Evolutionary conservation across 169 alveolate species (phyloP), one percentile per base, ranked within the genome.

Genomic region (Babesia bigemina): DNA sequence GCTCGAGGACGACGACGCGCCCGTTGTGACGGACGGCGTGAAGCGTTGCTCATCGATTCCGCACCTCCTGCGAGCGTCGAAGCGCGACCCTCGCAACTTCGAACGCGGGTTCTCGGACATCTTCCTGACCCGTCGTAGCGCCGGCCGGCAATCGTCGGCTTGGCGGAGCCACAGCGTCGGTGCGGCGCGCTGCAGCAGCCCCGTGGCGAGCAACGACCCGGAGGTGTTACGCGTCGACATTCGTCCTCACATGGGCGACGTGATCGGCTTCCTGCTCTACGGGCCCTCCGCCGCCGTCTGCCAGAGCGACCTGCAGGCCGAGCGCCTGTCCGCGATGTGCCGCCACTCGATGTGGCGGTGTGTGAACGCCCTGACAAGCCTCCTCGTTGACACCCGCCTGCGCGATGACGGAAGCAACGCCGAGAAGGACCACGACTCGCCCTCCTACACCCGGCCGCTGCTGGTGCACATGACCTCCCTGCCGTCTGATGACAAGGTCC

Each of bases 221-320:
- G 26, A 45, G 33, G 24, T n/a, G 42, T 36, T 28, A 10, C 74
- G 44, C 24, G 24, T 67, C 4, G 76, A 67, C n/a, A 67, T 67
- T 22, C 33, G 66, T 19, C 66, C 57, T 10, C 62, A 67, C 26
- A 48, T 73, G 24, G 26, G 6, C 13, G 88, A 81, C 29, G 52
- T 81, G 21, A 47, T 45, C 4, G 55, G 70, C n/a, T 81, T 71
- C 39, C 39, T 81, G 33, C 57, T 81, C 12, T 36, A 72, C 45
- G 88, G 88, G 4, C 88, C 88, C 13, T 19, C 49, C 26, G 61
- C 44, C 16, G 36, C 47, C 10, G 73, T 14, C 2, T 81, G 88
- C 50, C 73, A 81, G 52, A 47, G 58, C 49, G 59, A 55, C 28
- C 44, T 81, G 19, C 17, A 69, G 22, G 36, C 66, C 12, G 74